These are phyloP conservation scores for Salix dunnii DNA, from an alignment of 345 rosid genomes.

Conservation along the genomic window DNA sequence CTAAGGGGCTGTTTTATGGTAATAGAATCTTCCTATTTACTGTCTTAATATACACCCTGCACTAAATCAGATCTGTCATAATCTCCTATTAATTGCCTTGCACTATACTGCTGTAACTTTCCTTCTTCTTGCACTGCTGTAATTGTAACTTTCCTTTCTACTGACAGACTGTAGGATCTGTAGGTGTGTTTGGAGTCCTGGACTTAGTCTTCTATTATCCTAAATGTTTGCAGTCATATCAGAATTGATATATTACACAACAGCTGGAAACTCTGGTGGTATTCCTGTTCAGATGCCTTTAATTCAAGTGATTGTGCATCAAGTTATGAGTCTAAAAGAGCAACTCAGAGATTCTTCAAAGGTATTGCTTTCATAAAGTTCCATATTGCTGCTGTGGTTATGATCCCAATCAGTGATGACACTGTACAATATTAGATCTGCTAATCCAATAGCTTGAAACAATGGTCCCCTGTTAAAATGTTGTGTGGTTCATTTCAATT, in stretches of 20 bases:
- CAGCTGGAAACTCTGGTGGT: conserved; percentile 74
- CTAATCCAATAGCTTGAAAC: neutral
- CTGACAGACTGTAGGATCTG: neutral
- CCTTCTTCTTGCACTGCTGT: no score
- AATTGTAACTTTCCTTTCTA: no score
- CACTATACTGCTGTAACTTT: no score
- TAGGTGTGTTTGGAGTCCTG: neutral
- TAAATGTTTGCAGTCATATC: conserved; percentile 65
- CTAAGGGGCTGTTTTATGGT: no score
- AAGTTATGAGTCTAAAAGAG: conserved; percentile 73
- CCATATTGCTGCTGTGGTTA: neutral
- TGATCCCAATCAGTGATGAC: neutral
- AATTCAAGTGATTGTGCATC: conserved; percentile 92
- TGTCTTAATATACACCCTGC: no score
- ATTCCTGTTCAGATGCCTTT: conserved; percentile 74
- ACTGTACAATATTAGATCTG: neutral
- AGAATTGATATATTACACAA: conserved; percentile 87
- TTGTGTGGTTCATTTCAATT: neutral
- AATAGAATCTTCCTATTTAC: no score
- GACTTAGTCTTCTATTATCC: neutral
- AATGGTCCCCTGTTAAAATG: neutral
- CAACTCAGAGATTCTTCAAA: conserved; percentile 82
- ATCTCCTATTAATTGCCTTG: no score
- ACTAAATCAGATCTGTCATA: no score
- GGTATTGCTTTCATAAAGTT: conserved; percentile 40